A percentile compares a stretch with the other conserved stretches of the same genome.
phyloP scores from a whole-genome alignment of 1,139 yeast genomes.

The Hemisphaericaspora xylofermentans region DNA sequence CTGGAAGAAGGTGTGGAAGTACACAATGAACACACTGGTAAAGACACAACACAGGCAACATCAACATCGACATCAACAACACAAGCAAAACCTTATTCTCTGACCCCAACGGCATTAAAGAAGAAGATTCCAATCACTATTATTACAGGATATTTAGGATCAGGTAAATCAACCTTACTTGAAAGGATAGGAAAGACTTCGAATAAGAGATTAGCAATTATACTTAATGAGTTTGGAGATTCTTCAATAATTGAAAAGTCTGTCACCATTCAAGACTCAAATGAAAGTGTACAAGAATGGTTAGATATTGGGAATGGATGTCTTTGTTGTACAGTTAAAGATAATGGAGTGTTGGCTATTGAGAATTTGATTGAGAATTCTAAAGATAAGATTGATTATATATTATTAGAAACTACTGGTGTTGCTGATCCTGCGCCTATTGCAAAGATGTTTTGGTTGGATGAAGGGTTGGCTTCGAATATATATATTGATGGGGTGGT shows the following conservation, averaged over 20 bases:
- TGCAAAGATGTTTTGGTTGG: slow-evolving; percentile 96
- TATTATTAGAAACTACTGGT: slow-evolving; percentile 91
- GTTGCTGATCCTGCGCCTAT: slow-evolving; percentile 98
- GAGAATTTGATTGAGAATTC: slow-evolving; percentile 78
- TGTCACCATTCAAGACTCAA: slow-evolving; percentile 66
- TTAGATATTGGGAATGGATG: slow-evolving; percentile 95
- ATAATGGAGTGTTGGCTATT: slow-evolving; percentile 90
- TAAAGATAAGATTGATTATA: slow-evolving; percentile 79
- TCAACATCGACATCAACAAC: neutral
- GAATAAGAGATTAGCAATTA: slow-evolving; percentile 77
- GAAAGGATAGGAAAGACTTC: slow-evolving; percentile 71
- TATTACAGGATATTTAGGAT: slow-evolving; percentile 91
- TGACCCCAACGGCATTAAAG: slow-evolving; percentile 11
- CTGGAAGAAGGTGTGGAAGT: slow-evolving; percentile 10
- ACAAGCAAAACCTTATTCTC: slow-evolving; percentile 6
- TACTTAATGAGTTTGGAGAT: slow-evolving; percentile 87
- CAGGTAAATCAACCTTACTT: slow-evolving; percentile 88
- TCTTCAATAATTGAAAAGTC: slow-evolving; percentile 88
- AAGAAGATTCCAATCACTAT: slow-evolving; percentile 84
- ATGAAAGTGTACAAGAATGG: slow-evolving; percentile 83
- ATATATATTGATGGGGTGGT: slow-evolving; percentile 91
- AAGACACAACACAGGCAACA: neutral
- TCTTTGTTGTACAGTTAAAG: slow-evolving; percentile 92
- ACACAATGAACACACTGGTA: neutral
- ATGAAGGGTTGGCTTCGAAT: slow-evolving; percentile 78